phyloP scores from a whole-genome alignment of 805 yeast species.

The Wickerhamomyces silvicola region DNA sequence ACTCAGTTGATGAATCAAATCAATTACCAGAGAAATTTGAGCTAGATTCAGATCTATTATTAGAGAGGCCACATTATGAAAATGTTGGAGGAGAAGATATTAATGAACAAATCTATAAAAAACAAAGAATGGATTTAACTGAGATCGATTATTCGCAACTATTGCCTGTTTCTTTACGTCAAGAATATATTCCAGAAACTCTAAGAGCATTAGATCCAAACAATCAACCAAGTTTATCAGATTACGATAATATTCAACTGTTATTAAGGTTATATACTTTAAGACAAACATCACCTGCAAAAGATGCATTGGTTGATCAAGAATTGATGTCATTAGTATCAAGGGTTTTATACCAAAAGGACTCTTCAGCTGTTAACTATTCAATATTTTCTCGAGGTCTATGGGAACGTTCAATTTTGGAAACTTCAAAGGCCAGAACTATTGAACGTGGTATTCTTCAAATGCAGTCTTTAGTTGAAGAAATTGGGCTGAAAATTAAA shows the following conservation, averaged over 20 bases:
- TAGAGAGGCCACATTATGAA: slow-evolving; percentile 72
- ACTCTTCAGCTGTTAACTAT: slow-evolving; percentile 54
- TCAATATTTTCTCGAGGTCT: slow-evolving; percentile 70
- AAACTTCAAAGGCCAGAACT: slow-evolving; percentile 74
- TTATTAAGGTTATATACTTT: slow-evolving; percentile 60
- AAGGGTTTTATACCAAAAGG: slow-evolving; percentile 53
- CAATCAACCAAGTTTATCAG: slow-evolving; percentile 65
- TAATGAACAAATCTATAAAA: slow-evolving; percentile 32
- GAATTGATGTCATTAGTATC: slow-evolving; percentile 73
- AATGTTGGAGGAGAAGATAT: slow-evolving; percentile 44
- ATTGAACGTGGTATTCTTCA: slow-evolving; percentile 92
- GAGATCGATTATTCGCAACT: slow-evolving; percentile 35
- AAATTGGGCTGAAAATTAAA: slow-evolving; percentile 63
- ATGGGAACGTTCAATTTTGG: slow-evolving; percentile 86
- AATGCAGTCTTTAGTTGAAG: slow-evolving; percentile 87
- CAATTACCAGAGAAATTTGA: slow-evolving; percentile 49
- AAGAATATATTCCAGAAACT: slow-evolving; percentile 53
- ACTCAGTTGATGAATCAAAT: slow-evolving; percentile 24
- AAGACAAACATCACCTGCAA: slow-evolving; percentile 64
- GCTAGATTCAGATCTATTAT: slow-evolving; percentile 67
- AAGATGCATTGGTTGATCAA: slow-evolving; percentile 67
- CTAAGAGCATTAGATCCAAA: slow-evolving; percentile 67
- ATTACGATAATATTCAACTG: slow-evolving; percentile 68
- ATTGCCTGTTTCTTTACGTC: slow-evolving; percentile 57
- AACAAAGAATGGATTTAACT: slow-evolving; percentile 32